Evolutionary conservation across 805 yeast genomes (phyloP).

Genomic region (Sungouiella thailandica): DNA sequence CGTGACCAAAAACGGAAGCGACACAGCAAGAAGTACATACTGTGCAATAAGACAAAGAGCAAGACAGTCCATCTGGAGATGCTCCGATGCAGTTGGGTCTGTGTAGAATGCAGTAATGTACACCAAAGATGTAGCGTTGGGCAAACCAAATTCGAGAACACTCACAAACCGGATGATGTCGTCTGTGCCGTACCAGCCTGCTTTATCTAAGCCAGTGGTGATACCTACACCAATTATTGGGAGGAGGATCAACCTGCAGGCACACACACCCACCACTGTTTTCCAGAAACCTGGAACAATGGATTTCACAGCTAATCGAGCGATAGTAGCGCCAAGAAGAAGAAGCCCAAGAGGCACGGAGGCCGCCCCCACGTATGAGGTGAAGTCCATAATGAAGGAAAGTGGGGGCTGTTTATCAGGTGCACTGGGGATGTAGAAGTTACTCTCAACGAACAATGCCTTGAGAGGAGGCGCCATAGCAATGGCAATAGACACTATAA

Average conservation of each 20-base stretch:
- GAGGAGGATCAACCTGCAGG: constrained; percentile 56
- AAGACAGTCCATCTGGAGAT: constrained; percentile 76
- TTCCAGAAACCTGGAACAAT: constrained; percentile 72
- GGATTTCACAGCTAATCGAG: constrained; percentile 56
- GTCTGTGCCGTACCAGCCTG: constrained; percentile 63
- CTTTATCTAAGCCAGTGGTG: constrained; percentile 50
- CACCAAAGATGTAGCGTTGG: constrained; percentile 83
- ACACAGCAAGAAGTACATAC: constrained; percentile 60
- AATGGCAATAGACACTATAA: constrained; percentile 59
- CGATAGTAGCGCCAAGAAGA: constrained; percentile 81
- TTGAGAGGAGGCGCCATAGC: constrained; percentile 77
- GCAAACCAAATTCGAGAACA: constrained; percentile 72
- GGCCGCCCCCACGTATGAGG: constrained; percentile 78
- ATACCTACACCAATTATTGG: constrained; percentile 74
- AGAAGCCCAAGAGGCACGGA: constrained; percentile 84
- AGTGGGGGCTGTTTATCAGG: constrained; percentile 85
- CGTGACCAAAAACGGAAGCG: constrained; percentile 71
- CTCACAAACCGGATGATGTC: constrained; percentile 64
- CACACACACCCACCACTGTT: constrained; percentile 53
- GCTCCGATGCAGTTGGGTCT: constrained; percentile 51
- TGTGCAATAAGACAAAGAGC: constrained; percentile 73
- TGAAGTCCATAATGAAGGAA: constrained; percentile 77
- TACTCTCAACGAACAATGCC: constrained; percentile 49
- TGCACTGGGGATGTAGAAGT: constrained; percentile 57
- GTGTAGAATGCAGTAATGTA: constrained; percentile 86